phyloP scores from a whole-genome alignment of 1,284 basidiomycete species.

The Puccinia polysora region DNA sequence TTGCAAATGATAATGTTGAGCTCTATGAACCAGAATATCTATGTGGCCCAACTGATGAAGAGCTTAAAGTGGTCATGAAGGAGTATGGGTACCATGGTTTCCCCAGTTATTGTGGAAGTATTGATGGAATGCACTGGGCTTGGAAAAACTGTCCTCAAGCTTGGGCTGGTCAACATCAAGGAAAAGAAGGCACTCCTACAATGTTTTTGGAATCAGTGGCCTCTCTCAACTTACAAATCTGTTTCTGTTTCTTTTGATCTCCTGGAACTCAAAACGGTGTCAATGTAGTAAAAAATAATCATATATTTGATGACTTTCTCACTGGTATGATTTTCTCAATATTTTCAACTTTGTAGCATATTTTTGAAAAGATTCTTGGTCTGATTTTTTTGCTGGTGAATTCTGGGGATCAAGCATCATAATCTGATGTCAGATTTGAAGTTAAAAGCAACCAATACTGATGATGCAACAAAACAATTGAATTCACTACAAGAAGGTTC shows the following conservation, averaged over 20 bases:
- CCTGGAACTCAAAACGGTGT: background rate
- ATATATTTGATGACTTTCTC: background rate
- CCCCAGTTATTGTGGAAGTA: background rate
- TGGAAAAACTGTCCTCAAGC: background rate
- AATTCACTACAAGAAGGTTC: background rate
- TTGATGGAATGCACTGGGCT: slow-evolving; percentile 2
- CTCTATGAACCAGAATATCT: background rate
- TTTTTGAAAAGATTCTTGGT: too few species aligned
- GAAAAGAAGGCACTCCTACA: background rate
- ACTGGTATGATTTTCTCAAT: background rate
- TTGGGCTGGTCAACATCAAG: slow-evolving; percentile 2
- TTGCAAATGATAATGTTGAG: background rate
- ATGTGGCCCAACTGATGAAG: background rate
- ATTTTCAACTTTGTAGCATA: too few species aligned
- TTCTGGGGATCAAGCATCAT: background rate
- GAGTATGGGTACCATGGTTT: background rate
- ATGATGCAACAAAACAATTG: background rate
- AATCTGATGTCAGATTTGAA: background rate
- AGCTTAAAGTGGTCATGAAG: background rate
- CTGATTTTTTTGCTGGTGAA: background rate
- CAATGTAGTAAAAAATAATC: background rate
- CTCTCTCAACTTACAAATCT: background rate
- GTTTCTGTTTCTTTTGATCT: background rate
- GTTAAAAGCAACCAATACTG: background rate
- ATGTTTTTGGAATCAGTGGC: slow-evolving; percentile 12